Conservation (phyloP, 371 early-diverging fungal species). For the Entomophthora muscae region DNA sequence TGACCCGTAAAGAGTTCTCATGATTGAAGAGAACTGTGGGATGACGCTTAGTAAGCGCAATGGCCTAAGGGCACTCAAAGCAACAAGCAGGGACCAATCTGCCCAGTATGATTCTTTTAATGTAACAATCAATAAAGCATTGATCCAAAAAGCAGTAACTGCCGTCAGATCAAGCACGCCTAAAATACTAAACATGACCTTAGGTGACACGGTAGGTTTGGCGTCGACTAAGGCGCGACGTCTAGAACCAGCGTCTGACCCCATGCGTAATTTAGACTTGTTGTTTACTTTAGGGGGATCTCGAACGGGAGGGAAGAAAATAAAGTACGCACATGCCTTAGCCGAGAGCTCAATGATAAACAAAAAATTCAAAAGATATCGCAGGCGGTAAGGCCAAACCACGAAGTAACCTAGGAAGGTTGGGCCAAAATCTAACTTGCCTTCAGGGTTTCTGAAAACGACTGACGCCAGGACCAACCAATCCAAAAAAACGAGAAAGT, state of each 20-base stretch:
- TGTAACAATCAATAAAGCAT: background rate
- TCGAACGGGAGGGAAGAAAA: background rate
- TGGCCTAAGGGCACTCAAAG: slow-evolving; percentile 16
- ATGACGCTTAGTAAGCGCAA: slow-evolving; percentile 34
- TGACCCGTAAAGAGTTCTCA: slow-evolving; percentile 34
- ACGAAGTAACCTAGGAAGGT: background rate
- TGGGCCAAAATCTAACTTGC: background rate
- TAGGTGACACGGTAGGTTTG: too few relatives aligned
- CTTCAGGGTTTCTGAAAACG: background rate
- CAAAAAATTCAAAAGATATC: background rate
- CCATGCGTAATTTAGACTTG: background rate
- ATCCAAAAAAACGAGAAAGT: slow-evolving; percentile 2
- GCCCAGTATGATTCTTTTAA: background rate
- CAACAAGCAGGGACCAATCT: background rate
- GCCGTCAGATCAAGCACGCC: background rate
- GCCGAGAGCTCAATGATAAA: background rate
- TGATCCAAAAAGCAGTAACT: background rate
- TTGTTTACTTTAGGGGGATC: background rate
- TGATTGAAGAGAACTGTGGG: slow-evolving; percentile 29
- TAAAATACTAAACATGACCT: background rate
- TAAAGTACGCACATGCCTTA: background rate
- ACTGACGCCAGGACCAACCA: background rate
- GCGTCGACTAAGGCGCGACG: too few relatives aligned
- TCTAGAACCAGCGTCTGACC: too few relatives aligned
- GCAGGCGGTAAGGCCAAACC: background rate